Evolutionary conservation across 2,329 filamentous ascomycete species (phyloP), one percentile per base, ranked within the genome.

Genomic region (Exserohilum rostratum): DNA sequence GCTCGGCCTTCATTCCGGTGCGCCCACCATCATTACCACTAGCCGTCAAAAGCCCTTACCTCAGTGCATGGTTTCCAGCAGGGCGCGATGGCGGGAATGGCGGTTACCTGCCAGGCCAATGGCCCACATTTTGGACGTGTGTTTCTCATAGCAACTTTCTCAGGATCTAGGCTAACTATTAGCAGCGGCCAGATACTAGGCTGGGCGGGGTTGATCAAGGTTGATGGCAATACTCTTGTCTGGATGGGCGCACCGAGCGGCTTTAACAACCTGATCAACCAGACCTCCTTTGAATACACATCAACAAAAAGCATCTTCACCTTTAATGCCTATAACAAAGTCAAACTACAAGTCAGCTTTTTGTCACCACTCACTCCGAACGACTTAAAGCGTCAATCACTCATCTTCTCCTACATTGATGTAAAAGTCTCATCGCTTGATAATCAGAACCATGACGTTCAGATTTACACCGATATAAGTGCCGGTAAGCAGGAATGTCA

Each of bases 21-120:
- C 81, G 86, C 6, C 87, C 88, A 37, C 88, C 88, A 13, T 82
- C 88, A 1, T 79, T 90, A 25, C 90, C 90, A 11, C 75, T 93
- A 30, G 89, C 89, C 38, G 90, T 93, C 39, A 86, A 85, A 58
- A 88, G 86, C 9, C 90, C 90, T 0, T 93, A 93, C 63, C 75
- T 93, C 13, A 91, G 85, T 68, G 84, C 86, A 12, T 91, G 88
- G 87, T 79, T 88, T 37, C 76, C 83, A 53, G 86, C 82, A 9
- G 87, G 86, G 1, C 83, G 78, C 25, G 80, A 86, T 69, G 84
- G 82, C 18, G 83, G 84, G 9, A 85, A 87, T 66, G 86, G 86
- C 30, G 87, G 87, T 1, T 83, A 88, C 55, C 79, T 92, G 27
- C 83, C 88, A 0, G 88, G 88, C 2, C 75, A 85, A 67, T 92